phyloP scores from a whole-genome alignment of 2,329 filamentous ascomycete species.

The Pseudogymnoascus sp. region DNA sequence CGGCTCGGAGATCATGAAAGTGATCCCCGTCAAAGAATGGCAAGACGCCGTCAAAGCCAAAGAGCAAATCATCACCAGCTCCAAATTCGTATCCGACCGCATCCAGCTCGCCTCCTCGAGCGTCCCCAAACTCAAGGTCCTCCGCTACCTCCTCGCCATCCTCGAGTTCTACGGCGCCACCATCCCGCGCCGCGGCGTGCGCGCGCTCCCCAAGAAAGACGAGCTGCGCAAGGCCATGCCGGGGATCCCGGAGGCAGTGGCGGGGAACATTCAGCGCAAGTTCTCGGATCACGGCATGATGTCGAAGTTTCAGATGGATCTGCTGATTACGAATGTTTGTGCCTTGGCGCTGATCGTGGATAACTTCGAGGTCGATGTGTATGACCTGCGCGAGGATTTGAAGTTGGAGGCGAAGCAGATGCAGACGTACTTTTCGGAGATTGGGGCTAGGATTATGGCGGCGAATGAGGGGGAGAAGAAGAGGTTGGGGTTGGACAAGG shows the following conservation, averaged over 20 bases:
- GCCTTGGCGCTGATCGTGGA: slow-evolving; percentile 64
- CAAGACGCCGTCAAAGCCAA: slow-evolving; percentile 53
- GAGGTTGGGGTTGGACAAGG: slow-evolving; percentile 50
- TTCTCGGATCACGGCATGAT: slow-evolving; percentile 58
- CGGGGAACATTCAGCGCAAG: slow-evolving; percentile 58
- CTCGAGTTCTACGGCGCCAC: slow-evolving; percentile 43
- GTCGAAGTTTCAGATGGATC: slow-evolving; percentile 62
- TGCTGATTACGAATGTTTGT: slow-evolving; percentile 65
- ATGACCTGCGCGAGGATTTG: slow-evolving; percentile 61
- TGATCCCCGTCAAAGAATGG: slow-evolving; percentile 67
- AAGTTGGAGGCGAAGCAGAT: slow-evolving; percentile 63
- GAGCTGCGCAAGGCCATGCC: slow-evolving; percentile 49
- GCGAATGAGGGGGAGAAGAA: slow-evolving; percentile 38
- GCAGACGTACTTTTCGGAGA: slow-evolving; percentile 63
- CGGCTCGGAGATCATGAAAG: slow-evolving; percentile 55
- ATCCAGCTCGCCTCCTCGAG: slow-evolving; percentile 43
- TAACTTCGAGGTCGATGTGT: slow-evolving; percentile 63
- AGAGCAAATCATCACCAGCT: slow-evolving; percentile 47
- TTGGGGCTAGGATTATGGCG: slow-evolving; percentile 54
- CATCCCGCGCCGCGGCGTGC: slow-evolving; percentile 37
- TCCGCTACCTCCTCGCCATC: slow-evolving; percentile 52
- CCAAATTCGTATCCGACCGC: slow-evolving; percentile 57
- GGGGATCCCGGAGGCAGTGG: slow-evolving; percentile 50
- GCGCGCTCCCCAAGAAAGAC: slow-evolving; percentile 49
- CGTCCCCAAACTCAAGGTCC: slow-evolving; percentile 45